Evolutionary conservation across 1,284 basidiomycete species (phyloP), one percentile per base, ranked within the genome.

Genomic region (Puccinia novopanici): DNA sequence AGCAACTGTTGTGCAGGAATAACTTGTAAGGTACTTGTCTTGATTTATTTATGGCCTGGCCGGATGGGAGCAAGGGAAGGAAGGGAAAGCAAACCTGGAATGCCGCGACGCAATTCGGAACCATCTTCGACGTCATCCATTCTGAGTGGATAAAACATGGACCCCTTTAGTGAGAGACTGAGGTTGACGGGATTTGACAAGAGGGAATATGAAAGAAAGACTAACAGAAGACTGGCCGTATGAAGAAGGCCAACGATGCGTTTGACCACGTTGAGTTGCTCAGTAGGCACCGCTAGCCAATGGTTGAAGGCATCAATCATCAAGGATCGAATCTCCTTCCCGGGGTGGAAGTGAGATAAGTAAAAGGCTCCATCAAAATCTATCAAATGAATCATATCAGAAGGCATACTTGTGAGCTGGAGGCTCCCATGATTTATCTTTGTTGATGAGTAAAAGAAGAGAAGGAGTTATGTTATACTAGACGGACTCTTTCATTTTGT

Each of bases 41-140:
- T 34, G 34, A 34, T 34, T 34, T 4, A 34, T 34, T 2, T 45
- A 50, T 34, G 2, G n/a, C 19, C 22, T 2, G 30, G 13, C 6
- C 48, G 40, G 24, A 15, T 70, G 37, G 22, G 24, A 74, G 48
- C 15, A 27, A 54, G 24, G 40, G 52, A 40, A 34, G 40, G 52
- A 40, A 34, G 34, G 30, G n/a, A 13, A 13, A 42, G 65, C 83
- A 59, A 82, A 92, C 92, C 91, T 59, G 93, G 97, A 34, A 91
- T 89, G 0, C 96, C 95, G 79, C 95, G 87, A 12, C 97, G 89
- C 37, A 99, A 88, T 83, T 95, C 92, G 0, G 94, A 94, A 83
- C 93, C 92, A 84, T 99, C 97, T 86, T 99, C 94, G 54, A 99
- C 96, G 85, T 99, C 97, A 85, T 99, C 97, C 84, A 99, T 91